A percentile compares a stretch with the other conserved stretches of the same genome.
phyloP scores from a whole-genome alignment of 352 stramenopile genomes.

The Phytophthora tentaculata region DNA sequence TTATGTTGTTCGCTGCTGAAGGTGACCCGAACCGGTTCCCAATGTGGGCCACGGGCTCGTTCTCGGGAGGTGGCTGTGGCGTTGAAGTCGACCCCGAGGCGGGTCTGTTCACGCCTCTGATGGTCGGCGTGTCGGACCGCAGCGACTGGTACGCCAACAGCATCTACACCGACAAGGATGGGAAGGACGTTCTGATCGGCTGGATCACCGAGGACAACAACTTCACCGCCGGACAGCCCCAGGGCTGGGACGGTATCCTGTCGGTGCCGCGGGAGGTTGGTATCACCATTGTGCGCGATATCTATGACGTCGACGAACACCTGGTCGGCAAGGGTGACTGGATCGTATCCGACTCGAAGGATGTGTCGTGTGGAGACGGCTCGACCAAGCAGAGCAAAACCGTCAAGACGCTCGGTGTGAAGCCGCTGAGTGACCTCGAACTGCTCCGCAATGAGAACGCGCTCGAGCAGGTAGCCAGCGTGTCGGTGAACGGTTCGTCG shows the following conservation, averaged over 20 bases:
- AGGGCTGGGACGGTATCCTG: slow-evolving; percentile 74
- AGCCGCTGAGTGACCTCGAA: slow-evolving; percentile 55
- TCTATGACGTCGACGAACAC: slow-evolving; percentile 56
- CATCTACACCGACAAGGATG: slow-evolving; percentile 66
- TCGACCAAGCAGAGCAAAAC: slow-evolving; percentile 51
- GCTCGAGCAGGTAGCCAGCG: slow-evolving; percentile 34
- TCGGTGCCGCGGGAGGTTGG: slow-evolving; percentile 61
- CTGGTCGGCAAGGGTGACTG: slow-evolving; percentile 59
- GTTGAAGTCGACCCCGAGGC: slow-evolving; percentile 29
- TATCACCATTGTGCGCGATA: slow-evolving; percentile 56
- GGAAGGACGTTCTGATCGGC: slow-evolving; percentile 64
- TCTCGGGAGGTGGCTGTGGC: slow-evolving; percentile 29
- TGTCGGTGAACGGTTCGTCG: slow-evolving; percentile 36
- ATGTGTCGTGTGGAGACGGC: slow-evolving; percentile 36
- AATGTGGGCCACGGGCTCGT: slow-evolving; percentile 65
- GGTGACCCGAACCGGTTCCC: slow-evolving; percentile 55
- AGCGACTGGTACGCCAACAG: slow-evolving; percentile 77
- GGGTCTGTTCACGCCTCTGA: slow-evolving; percentile 55
- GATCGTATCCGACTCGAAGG: slow-evolving; percentile 52
- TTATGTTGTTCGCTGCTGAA: slow-evolving; percentile 71
- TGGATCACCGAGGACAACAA: slow-evolving; percentile 72
- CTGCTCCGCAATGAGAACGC: slow-evolving; percentile 52
- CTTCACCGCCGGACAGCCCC: slow-evolving; percentile 51
- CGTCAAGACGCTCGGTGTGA: slow-evolving; percentile 67
- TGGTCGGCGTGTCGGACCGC: slow-evolving; percentile 68